Conservation (phyloP, 768 basidiomycete species). For the Leccinum fibrillosum region DNA sequence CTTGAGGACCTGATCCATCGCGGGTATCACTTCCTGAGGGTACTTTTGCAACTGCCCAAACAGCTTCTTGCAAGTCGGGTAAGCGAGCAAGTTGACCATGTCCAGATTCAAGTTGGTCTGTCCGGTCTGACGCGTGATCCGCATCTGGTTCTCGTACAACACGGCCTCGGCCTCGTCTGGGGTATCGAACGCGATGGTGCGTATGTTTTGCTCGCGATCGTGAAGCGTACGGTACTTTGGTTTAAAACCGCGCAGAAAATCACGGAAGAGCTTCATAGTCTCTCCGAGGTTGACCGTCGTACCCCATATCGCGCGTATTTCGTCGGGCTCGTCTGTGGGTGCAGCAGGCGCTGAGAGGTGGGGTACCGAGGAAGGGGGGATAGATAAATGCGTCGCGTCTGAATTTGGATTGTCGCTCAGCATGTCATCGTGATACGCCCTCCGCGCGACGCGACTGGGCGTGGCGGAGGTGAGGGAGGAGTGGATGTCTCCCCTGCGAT, state of each 20-base stretch:
- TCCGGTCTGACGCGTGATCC: conserved; percentile 87
- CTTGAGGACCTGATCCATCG: conserved; percentile 95
- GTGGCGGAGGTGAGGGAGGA: conserved; percentile 34
- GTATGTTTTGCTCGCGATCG: conserved; percentile 61
- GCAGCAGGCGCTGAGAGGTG: conserved; percentile 58
- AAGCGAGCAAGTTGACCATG: conserved; percentile 79
- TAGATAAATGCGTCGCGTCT: conserved; percentile 54
- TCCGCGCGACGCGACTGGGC: conserved; percentile 19
- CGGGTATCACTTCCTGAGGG: conserved; percentile 95
- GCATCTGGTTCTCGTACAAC: conserved; percentile 78
- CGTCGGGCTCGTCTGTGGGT: conserved; percentile 73
- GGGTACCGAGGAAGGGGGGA: conserved; percentile 55
- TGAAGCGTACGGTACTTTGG: conserved; percentile 78
- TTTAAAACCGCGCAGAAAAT: conserved; percentile 91
- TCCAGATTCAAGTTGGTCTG: conserved; percentile 93
- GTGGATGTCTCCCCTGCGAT: conserved; percentile 29
- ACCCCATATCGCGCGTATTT: conserved; percentile 94
- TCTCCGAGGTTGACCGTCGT: conserved; percentile 91
- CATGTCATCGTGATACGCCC: conserved; percentile 20
- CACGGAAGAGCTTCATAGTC: conserved; percentile 86
- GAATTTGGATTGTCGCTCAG: conserved; percentile 44
- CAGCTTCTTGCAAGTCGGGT: conserved; percentile 80
- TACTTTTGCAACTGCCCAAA: conserved; percentile 85
- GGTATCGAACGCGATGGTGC: conserved; percentile 46
- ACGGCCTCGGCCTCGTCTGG: conserved; percentile 67